Percentiles rank a stretch among this genome's conserved stretches.
Evolutionary conservation across 768 basidiomycete species (phyloP).

Genomic region (Calocybe indica): DNA sequence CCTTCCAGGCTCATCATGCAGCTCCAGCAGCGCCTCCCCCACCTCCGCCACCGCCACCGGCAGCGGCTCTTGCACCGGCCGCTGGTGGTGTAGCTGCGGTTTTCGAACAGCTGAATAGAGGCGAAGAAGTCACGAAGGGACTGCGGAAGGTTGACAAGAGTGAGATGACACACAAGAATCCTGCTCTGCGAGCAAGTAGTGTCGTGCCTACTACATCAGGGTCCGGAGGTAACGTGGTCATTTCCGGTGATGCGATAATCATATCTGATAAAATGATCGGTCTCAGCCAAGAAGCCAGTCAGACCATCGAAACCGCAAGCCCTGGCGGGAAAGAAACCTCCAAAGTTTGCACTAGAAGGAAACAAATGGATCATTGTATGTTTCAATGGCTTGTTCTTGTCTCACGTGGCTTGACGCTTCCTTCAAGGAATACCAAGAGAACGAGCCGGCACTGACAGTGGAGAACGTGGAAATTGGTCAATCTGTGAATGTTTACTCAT

Average conservation of each 20-base stretch:
- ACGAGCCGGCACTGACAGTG: conserved; percentile 63
- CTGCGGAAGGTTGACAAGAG: conserved; percentile 92
- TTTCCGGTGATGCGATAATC: background rate
- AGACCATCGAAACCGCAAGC: conserved; percentile 84
- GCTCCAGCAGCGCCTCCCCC: conserved; percentile 51
- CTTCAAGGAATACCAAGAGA: conserved; percentile 86
- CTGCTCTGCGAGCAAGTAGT: conserved; percentile 68
- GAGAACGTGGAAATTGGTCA: conserved; percentile 77
- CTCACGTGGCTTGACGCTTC: background rate
- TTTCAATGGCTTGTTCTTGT: conserved; percentile 1
- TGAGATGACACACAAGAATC: conserved; percentile 99
- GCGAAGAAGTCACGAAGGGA: conserved; percentile 84
- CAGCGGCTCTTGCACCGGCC: conserved; percentile 26
- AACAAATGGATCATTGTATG: conserved; percentile 91
- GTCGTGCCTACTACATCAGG: conserved; percentile 32
- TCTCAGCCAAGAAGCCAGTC: conserved; percentile 55
- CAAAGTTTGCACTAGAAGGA: conserved; percentile 85
- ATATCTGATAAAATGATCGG: background rate
- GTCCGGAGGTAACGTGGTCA: conserved; percentile 14
- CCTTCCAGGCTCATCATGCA: conserved; percentile 40
- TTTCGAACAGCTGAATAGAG: conserved; percentile 87
- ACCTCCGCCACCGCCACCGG: conserved; percentile 35
- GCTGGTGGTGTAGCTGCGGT: conserved; percentile 68
- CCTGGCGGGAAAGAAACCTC: conserved; percentile 83
- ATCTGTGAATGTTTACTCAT: conserved; percentile 82